Evolutionary conservation across 208 protist species (phyloP).

Genomic region (Leishmania amazonensis): DNA sequence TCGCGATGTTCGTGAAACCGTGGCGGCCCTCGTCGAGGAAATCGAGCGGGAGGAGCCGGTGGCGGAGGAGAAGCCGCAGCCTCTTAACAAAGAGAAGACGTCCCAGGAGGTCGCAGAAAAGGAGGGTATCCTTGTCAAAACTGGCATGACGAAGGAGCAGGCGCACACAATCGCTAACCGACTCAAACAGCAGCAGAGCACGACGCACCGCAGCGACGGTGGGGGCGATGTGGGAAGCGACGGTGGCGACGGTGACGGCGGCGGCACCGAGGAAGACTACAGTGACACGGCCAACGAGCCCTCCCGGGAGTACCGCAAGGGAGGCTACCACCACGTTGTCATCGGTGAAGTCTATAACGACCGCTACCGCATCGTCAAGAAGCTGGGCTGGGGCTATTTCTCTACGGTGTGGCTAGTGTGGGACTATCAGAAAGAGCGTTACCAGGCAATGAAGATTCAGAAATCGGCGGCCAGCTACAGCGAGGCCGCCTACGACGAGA

Average conservation of each 20-base stretch:
- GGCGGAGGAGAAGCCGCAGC: slow-evolving; percentile 9
- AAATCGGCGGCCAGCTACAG: slow-evolving; percentile 81
- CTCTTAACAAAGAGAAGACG: slow-evolving; percentile 34
- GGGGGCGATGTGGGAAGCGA: slow-evolving; percentile 47
- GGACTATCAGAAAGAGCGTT: slow-evolving; percentile 95
- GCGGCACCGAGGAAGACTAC: slow-evolving; percentile 77
- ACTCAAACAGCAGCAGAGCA: slow-evolving; percentile 42
- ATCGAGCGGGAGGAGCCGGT: slow-evolving; percentile 44
- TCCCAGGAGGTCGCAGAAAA: slow-evolving; percentile 37
- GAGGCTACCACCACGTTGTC: slow-evolving; percentile 97
- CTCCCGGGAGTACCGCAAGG: slow-evolving; percentile 87
- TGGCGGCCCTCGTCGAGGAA: slow-evolving; percentile 57
- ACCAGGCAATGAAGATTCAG: slow-evolving; percentile 86
- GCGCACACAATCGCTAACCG: slow-evolving; percentile 46
- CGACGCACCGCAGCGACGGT: slow-evolving; percentile 43
- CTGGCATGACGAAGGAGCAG: slow-evolving; percentile 74
- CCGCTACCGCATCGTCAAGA: slow-evolving; percentile 94
- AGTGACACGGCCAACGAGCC: slow-evolving; percentile 89
- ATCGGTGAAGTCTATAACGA: slow-evolving; percentile 94
- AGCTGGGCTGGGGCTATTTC: slow-evolving; percentile 99
- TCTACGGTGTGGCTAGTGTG: slow-evolving; percentile 98
- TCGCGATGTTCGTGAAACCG: slow-evolving; percentile 45
- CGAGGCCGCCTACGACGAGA: slow-evolving; percentile 85
- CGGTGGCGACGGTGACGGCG: slow-evolving; percentile 39
- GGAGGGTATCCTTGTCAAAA: slow-evolving; percentile 60